A percentile compares a stretch with the other conserved stretches of the same genome.
Conservation (phyloP, 768 basidiomycete species). For the Phaffia tasmanica region DNA sequence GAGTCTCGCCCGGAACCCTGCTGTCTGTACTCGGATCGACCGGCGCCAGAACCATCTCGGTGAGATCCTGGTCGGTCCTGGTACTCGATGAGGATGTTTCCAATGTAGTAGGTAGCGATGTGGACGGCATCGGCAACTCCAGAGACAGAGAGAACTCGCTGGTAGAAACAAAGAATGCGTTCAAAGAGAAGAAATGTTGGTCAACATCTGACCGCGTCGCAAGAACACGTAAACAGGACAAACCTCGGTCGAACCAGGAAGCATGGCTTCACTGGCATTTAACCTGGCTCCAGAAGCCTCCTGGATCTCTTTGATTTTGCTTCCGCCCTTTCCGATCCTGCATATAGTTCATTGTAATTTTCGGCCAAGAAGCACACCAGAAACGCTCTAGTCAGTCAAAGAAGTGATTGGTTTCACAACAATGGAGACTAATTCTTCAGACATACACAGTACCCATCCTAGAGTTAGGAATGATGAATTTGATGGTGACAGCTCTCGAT, state of each 20-base stretch:
- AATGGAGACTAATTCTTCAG: no score
- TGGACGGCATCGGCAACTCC: slow-evolving; percentile 99
- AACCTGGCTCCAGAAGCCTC: slow-evolving; percentile 92
- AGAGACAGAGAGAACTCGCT: slow-evolving; percentile 95
- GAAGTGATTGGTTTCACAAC: no score
- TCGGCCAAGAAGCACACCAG: background rate
- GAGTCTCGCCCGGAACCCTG: slow-evolving; percentile 44
- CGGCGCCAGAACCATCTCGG: slow-evolving; percentile 8
- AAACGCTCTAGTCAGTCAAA: slow-evolving; percentile 49
- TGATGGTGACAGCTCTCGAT: slow-evolving; percentile 96
- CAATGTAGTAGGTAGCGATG: slow-evolving; percentile 98
- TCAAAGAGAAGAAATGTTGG: background rate
- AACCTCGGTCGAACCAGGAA: slow-evolving; percentile 98
- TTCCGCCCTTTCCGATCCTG: slow-evolving; percentile 84
- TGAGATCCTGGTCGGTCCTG: slow-evolving; percentile 46
- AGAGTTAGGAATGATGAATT: slow-evolving; percentile 38
- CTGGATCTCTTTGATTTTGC: slow-evolving; percentile 99
- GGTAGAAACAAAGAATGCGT: background rate
- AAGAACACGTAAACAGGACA: slow-evolving; percentile 31
- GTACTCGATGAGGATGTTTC: slow-evolving; percentile 66
- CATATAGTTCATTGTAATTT: background rate
- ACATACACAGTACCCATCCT: slow-evolving; percentile 26
- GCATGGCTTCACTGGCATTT: slow-evolving; percentile 95
- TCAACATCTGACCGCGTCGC: background rate
- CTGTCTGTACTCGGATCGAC: slow-evolving; percentile 47